Conservation (phyloP, 257 asterid species). For the Solanum peruvianum region DNA sequence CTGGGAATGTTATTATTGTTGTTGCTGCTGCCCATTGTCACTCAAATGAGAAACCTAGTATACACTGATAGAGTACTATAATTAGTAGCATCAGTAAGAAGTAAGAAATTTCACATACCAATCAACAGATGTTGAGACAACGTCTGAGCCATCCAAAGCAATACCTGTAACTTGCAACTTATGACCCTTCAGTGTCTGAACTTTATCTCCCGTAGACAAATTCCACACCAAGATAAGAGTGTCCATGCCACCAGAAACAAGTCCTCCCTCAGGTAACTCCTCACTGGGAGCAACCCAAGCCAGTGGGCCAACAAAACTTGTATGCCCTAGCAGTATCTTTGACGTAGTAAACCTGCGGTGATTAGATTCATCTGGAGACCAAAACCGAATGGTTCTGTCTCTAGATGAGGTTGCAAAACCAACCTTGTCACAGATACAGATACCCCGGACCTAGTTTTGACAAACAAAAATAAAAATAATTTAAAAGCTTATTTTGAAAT, state of each 20-base stretch:
- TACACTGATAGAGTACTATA: neutral
- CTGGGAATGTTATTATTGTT: neutral
- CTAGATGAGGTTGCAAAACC: conserved; percentile 98
- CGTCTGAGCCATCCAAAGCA: conserved; percentile 68
- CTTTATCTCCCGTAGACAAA: conserved; percentile 73
- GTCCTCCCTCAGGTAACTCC: conserved; percentile 81
- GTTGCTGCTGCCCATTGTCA: neutral
- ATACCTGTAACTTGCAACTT: conserved; percentile 74
- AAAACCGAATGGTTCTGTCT: conserved; percentile 71
- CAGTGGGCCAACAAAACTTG: conserved; percentile 94
- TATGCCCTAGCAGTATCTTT: conserved; percentile 78
- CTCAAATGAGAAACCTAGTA: neutral
- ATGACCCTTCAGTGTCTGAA: conserved; percentile 67
- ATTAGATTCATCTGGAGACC: conserved; percentile 57
- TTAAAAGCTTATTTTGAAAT: neutral
- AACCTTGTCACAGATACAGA: conserved; percentile 64
- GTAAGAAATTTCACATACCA: conserved; percentile 35
- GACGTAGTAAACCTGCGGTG: conserved; percentile 45
- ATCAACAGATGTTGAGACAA: conserved; percentile 75
- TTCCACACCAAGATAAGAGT: conserved; percentile 76
- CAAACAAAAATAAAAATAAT: too few relatives aligned
- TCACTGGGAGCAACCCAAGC: conserved; percentile 75
- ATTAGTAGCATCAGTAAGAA: neutral
- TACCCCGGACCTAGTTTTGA: conserved; percentile 69
- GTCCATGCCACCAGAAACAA: conserved; percentile 97